Evolutionary conservation across 192 early-diverging fungal genomes (phyloP).

Genomic region (Gonapodya prolifera): DNA sequence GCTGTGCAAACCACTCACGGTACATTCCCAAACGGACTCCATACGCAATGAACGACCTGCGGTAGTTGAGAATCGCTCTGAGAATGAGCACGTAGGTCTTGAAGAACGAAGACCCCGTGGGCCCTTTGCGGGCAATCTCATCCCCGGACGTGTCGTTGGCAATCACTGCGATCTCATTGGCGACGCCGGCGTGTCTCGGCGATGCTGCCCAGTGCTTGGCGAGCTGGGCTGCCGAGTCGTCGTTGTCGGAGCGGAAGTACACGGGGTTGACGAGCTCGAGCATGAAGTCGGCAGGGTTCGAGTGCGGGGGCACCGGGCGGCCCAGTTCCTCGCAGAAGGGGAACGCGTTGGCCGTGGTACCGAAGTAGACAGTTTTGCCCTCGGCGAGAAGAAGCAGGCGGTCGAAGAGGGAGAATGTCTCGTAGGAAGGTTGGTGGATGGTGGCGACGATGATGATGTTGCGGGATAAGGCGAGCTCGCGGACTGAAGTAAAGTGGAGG

Average conservation of each 20-base stretch:
- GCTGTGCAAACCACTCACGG: constrained; percentile 18
- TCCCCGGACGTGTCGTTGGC: background rate
- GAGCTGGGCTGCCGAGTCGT: background rate
- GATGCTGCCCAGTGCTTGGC: background rate
- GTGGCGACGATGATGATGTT: constrained; percentile 68
- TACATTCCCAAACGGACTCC: constrained; percentile 26
- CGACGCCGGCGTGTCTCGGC: background rate
- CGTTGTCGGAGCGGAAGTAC: background rate
- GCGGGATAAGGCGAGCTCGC: constrained; percentile 32
- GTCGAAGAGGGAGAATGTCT: constrained; percentile 73
- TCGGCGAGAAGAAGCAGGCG: constrained; percentile 58
- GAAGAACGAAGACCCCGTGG: background rate
- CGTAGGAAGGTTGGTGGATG: constrained; percentile 80
- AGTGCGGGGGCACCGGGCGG: constrained; percentile 49
- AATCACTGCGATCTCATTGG: background rate
- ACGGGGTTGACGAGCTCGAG: constrained; percentile 28
- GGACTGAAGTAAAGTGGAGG: background rate
- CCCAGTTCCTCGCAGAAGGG: constrained; percentile 34
- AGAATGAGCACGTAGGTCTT: background rate
- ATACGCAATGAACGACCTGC: constrained; percentile 17
- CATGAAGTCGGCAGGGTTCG: constrained; percentile 63
- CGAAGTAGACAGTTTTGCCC: constrained; percentile 46
- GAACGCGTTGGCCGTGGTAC: constrained; percentile 24
- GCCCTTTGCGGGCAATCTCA: background rate
- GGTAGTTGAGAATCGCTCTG: constrained; percentile 1